Base-by-base conservation (phyloP, 768 basidiomycete genomes). In the Tubosaeta sp. region DNA sequence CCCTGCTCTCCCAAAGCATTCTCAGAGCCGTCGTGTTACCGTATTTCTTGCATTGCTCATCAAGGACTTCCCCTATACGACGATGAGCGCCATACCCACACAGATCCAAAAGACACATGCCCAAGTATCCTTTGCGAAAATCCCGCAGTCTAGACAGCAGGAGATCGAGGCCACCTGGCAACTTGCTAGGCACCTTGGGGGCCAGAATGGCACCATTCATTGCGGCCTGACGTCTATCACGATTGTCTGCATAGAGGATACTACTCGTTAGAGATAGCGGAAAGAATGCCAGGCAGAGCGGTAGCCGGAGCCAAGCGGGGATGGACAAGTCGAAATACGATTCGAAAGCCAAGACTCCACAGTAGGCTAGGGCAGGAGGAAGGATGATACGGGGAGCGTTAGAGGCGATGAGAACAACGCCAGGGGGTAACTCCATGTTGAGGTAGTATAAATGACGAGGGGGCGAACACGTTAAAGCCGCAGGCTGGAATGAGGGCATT, bases 1-100 rank as follows among this genome's bases (percentile, higher is more conserved):
- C 76, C 63, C 66, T 62, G 46, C 72, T 62, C 47, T 75, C 71
- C 51, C 70, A 74, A 31, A 78, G 60, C 6, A 73, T 52, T 13
- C 62, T 61, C 10, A 72, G 33, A 35, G 65, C 70, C 47, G 70
- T 58, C 5, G 67, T 67, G 22, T 66, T 59, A 1, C 75, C 75
- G 31, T 66, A 60, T 16, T 52, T 38, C 43, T 61, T 54, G 6
- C 60, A 58, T 17, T 57, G 59, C 33, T 65, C 51, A 14, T 58
- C 58, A 29, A 71, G 19, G 2, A 55, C 46, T 31, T 72, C 66
- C 7, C 68, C 74, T 75, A 43, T 39, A 5, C 13, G 35, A 32
- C 16, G 7, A 38, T 54, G 13, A 46, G 46, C 31, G 14, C 31
- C 29, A 13, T 4, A 44, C 39, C 17, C 16, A 46, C 27, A 22